Conservation (phyloP, 2,329 filamentous ascomycete species). For the Hirsutella thompsonii region DNA sequence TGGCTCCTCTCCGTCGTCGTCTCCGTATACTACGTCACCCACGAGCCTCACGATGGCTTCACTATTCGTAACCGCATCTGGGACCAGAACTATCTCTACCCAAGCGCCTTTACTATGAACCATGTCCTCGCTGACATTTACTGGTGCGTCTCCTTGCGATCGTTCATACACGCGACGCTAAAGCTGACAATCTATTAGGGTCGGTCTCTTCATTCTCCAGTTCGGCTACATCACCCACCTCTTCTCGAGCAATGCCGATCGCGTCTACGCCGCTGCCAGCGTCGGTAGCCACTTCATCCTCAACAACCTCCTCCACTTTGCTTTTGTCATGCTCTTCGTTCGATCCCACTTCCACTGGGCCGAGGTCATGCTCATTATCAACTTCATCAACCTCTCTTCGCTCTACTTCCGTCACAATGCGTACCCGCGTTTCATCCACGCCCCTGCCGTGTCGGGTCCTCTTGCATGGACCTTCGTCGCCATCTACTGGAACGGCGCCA, state of each 20-base stretch:
- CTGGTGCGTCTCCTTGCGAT: conserved; percentile 40
- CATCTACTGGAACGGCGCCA: conserved; percentile 80
- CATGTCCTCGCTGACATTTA: conserved; percentile 54
- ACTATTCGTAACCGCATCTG: conserved; percentile 54
- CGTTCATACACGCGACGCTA: not conserved
- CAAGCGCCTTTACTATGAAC: conserved; percentile 67
- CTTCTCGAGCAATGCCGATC: conserved; percentile 51
- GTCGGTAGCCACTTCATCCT: conserved; percentile 76
- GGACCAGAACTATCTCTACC: conserved; percentile 54
- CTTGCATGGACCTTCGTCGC: conserved; percentile 76
- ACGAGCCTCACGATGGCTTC: conserved; percentile 49
- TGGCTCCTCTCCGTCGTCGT: conserved; percentile 64
- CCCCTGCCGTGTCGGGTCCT: conserved; percentile 62
- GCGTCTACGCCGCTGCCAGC: conserved; percentile 57
- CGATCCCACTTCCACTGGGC: conserved; percentile 62
- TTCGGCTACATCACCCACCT: conserved; percentile 64
- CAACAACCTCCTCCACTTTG: conserved; percentile 73
- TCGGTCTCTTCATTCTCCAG: conserved; percentile 64
- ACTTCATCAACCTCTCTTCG: conserved; percentile 67
- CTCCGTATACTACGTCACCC: conserved; percentile 61
- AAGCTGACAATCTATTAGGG: conserved; percentile 29
- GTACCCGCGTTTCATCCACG: conserved; percentile 63
- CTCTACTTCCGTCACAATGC: conserved; percentile 72
- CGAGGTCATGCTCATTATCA: conserved; percentile 63
- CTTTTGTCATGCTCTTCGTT: conserved; percentile 74